Evolutionary conservation across 495 filamentous ascomycete species (phyloP), one percentile per base, ranked within the genome.

Genomic region (Entonaema liquescens): DNA sequence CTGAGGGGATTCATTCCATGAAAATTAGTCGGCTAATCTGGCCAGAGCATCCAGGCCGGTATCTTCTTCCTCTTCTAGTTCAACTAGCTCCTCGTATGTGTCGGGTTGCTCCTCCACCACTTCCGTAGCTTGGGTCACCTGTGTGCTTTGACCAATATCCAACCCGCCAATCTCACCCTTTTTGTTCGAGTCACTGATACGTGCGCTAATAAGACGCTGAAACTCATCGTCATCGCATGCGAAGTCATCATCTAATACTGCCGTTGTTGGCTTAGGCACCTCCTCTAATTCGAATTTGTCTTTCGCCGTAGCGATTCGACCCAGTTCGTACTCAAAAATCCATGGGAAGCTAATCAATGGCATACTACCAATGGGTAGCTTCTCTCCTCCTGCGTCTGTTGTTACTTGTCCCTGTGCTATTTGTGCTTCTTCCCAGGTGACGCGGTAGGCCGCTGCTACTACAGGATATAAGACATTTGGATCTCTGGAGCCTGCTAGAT

Each of bases 311-410:
- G 92, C 94, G 66, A 98, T 90, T 35, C 83, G 84, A 5, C 93
- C 92, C 1, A 99, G 84, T 58, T 92, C 82, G 33, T 86, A 80
- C 0, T 86, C 81, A 59, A 98, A 96, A 8, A 98, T 76, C 96
- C 95, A 99, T 0, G 95, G 94, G 72, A 97, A 98, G 71, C 89
- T 95, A 73, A 98, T 95, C 23, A 98, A 78, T 0, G 96, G 95
- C 82, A 93, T 81, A 0, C 80, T 74, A 5, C 77, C 79, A 65
- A 83, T 80, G 55, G 17, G 36, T 4, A 23, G 0, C 80, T 71
- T 11, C 72, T 70, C 52, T 68, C 62, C 28, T 77, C 77, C 7
- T 78, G 59, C 7, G 77, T 9, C 33, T 28, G 2, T 8, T 17
- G 8, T 13, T 25, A 36, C 26, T 26, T 17, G 21, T 29, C 53